Evolutionary conservation across 2,329 filamentous ascomycete species (phyloP), one percentile per base, ranked within the genome.

Genomic region (Coniochaeta sp.): DNA sequence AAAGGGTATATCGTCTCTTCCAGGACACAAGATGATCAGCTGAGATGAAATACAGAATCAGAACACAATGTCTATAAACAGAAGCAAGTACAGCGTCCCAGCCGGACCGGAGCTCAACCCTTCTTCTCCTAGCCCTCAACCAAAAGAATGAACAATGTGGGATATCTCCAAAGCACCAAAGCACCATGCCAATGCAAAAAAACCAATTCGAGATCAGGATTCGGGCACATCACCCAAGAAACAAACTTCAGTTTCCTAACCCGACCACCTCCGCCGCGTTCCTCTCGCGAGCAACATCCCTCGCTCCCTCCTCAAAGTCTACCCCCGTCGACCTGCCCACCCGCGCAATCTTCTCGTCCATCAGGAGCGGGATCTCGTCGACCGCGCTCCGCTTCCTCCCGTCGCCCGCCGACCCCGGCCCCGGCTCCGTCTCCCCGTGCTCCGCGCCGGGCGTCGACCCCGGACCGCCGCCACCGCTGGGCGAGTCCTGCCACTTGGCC

Each of bases 401-500:
- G 55, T 66, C 65, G 19, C 59, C 64, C 0, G 64, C 60, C 2
- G 58, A 62, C 8, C 65, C 60, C 2, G 58, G 62, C 8, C 68
- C 66, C 38, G 65, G 62, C 4, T 62, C 62, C 17, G 58, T 30
- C 10, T 63, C 62, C 28, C 58, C 65, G 19, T 65, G 58, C 12
- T 58, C 62, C 30, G 63, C 63, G 30, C 66, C 52, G 40, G 59
- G 58, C 17, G 28, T 66, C 30, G 69, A 72, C 3, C 79, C 75
- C 22, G 72, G 74, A 65, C 77, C 67, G 16, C 72, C 47, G 1
- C 77, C 77, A 9, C 67, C 79, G 66, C 85, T 82, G 1, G 84
- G 80, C 34, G 76, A 81, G 62, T 78, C 81, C 73, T 96, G 92
- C 91, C 91, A 96, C 72, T 91, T 93, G 54, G 88, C 84, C 9